Evolutionary conservation across 768 basidiomycete genomes (phyloP).

Genomic region (Candolleomyces aberdarensis): DNA sequence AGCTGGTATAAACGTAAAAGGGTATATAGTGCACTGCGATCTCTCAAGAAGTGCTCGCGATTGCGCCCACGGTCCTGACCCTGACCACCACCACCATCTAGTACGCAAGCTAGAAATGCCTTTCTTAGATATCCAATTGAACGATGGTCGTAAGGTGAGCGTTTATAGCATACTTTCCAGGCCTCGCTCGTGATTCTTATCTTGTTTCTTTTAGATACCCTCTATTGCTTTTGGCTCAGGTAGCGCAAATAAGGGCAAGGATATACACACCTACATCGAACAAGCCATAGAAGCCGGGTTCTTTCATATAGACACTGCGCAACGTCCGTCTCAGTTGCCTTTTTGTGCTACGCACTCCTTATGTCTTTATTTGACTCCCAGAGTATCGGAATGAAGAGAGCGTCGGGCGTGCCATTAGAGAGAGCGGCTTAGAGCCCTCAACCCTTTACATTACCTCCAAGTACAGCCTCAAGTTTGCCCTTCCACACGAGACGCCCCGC

Average conservation of each 20-base stretch:
- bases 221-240: constrained; percentile 63
- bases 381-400: constrained; percentile 37
- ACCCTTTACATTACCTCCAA: constrained; percentile 57
- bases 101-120: constrained; percentile 28
- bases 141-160: constrained; percentile 39
- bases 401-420: constrained; percentile 22
- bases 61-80: too few relatives aligned
- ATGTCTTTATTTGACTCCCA: constrained; percentile 18
- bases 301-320: constrained; percentile 62
- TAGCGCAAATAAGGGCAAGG: constrained; percentile 39
- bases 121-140: constrained; percentile 34
- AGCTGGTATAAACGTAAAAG: too few relatives aligned
- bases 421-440: constrained; percentile 42
- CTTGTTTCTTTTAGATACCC: constrained; percentile 43
- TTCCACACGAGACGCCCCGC: constrained; percentile 29
- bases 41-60: too few relatives aligned
- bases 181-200: background rate
- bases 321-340: constrained; percentile 32
- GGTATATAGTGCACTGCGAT: too few relatives aligned
- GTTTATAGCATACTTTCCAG: background rate
- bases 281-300: constrained; percentile 61
- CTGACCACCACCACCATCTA: too few relatives aligned
- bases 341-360: background rate
- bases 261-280: constrained; percentile 51
- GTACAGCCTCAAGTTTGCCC: constrained; percentile 26